Evolutionary conservation across 345 rosid species (phyloP).

Genomic region (Barbarea vulgaris): DNA sequence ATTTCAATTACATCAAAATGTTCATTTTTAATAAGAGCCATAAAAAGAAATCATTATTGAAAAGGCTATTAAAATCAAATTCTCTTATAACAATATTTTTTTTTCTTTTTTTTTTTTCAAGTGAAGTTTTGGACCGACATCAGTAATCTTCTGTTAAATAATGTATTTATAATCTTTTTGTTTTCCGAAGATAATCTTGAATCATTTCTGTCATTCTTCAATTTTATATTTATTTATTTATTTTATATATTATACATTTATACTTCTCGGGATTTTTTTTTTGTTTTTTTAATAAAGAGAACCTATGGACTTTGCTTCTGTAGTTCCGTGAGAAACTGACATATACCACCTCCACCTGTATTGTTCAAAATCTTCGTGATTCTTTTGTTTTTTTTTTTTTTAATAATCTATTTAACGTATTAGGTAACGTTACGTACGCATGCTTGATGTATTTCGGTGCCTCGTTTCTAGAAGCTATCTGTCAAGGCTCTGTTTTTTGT

Average conservation of each 20-base stretch:
- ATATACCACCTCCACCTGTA: neutral
- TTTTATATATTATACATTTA: no score
- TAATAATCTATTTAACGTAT: no score
- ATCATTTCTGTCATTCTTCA: neutral
- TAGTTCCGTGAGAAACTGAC: slow-evolving; percentile 20
- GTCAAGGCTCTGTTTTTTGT: no score
- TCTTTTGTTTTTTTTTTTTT: no score
- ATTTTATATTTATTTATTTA: neutral
- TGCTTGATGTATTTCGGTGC: no score
- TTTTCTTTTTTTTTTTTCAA: no score
- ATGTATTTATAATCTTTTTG: neutral
- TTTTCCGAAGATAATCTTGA: neutral
- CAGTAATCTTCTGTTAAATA: neutral
- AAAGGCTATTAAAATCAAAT: neutral
- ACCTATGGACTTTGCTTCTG: neutral
- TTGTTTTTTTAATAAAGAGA: no score
- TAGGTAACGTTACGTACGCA: no score
- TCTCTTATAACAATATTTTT: no score
- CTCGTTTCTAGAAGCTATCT: no score
- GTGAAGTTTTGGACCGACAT: no score
- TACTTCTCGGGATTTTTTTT: no score
- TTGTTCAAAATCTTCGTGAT: neutral
- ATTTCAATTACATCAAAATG: neutral
- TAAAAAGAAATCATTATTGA: neutral
- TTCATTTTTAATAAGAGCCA: neutral